Conservation (phyloP, 2,329 filamentous ascomycete genomes). For the Arthroderma sp. region DNA sequence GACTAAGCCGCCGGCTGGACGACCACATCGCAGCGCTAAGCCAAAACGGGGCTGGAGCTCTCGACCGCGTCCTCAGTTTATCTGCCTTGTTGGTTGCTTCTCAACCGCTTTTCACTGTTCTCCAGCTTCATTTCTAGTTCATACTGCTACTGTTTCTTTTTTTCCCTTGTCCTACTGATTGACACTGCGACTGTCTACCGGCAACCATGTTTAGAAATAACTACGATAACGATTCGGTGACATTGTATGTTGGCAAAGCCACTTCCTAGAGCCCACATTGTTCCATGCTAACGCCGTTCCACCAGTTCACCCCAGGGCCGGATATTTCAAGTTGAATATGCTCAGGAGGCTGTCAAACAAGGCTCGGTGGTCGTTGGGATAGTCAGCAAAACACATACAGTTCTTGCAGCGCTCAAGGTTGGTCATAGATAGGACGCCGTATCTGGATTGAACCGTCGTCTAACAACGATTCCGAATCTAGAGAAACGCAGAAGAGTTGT, state of each 20-base stretch:
- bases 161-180: neutral
- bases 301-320: constrained; percentile 90
- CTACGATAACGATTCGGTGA: constrained; percentile 99
- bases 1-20: neutral
- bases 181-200: constrained; percentile 9
- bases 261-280: neutral
- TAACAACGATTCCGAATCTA: constrained; percentile 27
- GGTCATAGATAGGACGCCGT: constrained; percentile 2
- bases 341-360: constrained; percentile 96
- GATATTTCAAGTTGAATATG: constrained; percentile 99
- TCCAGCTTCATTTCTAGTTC: neutral
- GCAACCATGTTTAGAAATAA: constrained; percentile 95
- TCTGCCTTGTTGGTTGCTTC: constrained; percentile 8
- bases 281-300: neutral
- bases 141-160: neutral
- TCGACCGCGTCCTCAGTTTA: constrained; percentile 8
- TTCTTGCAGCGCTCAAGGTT: constrained; percentile 94
- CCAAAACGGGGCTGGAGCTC: constrained; percentile 11
- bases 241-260: constrained; percentile 57
- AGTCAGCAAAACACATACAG: constrained; percentile 94
- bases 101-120: constrained; percentile 1
- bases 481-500: constrained; percentile 98
- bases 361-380: constrained; percentile 95
- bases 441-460: neutral
- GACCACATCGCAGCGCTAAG: constrained; percentile 5